Evolutionary conservation across 768 basidiomycete genomes (phyloP), one percentile per base, ranked within the genome.

Genomic region (Grammothele lineata): DNA sequence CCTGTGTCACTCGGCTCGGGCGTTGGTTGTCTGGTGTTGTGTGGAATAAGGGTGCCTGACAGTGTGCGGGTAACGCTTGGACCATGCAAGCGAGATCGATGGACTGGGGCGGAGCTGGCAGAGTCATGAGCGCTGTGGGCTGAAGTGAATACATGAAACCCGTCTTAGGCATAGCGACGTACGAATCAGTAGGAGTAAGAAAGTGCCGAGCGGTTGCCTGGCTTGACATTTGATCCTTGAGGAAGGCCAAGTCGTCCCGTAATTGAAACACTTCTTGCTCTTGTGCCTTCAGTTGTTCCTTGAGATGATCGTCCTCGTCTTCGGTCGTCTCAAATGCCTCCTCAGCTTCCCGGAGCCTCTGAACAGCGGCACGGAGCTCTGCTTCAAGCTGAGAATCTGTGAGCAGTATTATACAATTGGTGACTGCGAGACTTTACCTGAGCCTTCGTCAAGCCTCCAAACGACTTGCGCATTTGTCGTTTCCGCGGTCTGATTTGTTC

Each of bases 41-140:
- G 57, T 38, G 71, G 67, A 47, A 78, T 77, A 38, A 68, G 53
- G 3, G 78, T 74, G 2, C 77, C 76, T 9, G 76, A 76, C 45
- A 69, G 66, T 6, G 76, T 76, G 30, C 72, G 65, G 22, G 59
- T 64, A 32, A 32, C 30, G 30, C 9, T 8, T 9, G 30, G n/a
- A n/a, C n/a, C n/a, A n/a, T n/a, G n/a, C n/a, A n/a, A n/a, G n/a
- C n/a, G n/a, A n/a, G n/a, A n/a, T n/a, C n/a, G n/a, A n/a, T n/a
- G n/a, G n/a, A n/a, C n/a, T n/a, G n/a, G n/a, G n/a, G n/a, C n/a
- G n/a, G n/a, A n/a, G n/a, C n/a, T n/a, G n/a, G n/a, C n/a, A n/a
- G n/a, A n/a, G n/a, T n/a, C n/a, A n/a, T n/a, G n/a, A n/a, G n/a
- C n/a, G n/a, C n/a, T n/a, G n/a, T n/a, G n/a, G n/a, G n/a, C n/a